Evolutionary conservation across 164 flowering plant species (phyloP), one percentile per base, ranked within the genome.

Genomic region (Macadamia integrifolia): DNA sequence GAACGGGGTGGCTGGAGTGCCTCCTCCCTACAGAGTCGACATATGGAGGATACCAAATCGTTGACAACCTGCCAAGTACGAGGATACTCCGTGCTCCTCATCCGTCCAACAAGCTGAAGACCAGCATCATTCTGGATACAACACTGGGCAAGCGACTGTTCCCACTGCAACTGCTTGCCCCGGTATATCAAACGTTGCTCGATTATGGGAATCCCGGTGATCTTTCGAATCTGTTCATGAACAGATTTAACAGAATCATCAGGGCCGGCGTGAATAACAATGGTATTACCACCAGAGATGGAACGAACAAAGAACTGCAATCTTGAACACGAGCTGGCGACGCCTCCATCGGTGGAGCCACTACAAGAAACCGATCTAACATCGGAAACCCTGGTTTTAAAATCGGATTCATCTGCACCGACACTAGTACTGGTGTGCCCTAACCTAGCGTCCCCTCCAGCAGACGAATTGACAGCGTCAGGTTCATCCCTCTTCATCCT

Each of bases 121-220:
- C 78, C 75, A 0, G 92, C 86, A 46, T 93, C 97, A 23, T 88
- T 88, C 63, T 84, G 71, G 4, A 93, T 73, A 6, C 61, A 53
- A 31, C 83, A 91, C 0, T 86, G 85, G 0, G 77, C 79, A 2
- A 93, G 80, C 1, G 88, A 63, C 18, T 83, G 82, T 48, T 86
- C 89, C 76, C 79, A 78, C 68, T 83, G 84, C 0, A 91, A 80
- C 80, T 93, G 97, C 70, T 72, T 88, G 4, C 97, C 93, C 7
- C 78, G 28, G 69, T 91, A 93, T 52, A 93, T 79, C 18, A 93
- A 67, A 42, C 96, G 61, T 69, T 91, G 98, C 72, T 93, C 97
- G 35, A 60, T 71, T 1, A 80, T 70, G 59, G 93, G 95, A 18
- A 93, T 84, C 6, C 92, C 84, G 0, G 91, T 87, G 57, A 77